These are phyloP conservation scores for Linnemannia exigua DNA, from an alignment of 192 early-diverging fungal species.

Conservation along the genomic window DNA sequence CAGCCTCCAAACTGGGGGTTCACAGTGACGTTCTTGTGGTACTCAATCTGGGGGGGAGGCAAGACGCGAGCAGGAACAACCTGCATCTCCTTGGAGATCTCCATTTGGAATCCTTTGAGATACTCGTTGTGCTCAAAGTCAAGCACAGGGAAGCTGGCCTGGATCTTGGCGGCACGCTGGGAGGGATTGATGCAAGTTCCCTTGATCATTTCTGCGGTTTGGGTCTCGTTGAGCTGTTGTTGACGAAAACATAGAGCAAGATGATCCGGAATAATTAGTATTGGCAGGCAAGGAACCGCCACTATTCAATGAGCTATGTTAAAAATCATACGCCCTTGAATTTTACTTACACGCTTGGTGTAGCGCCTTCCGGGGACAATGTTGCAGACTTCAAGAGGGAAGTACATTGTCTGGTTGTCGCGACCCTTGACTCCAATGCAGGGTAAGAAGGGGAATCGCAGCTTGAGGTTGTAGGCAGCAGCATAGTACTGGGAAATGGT, in stretches of 20 bases:
- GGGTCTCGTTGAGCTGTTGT: conserved; percentile 81
- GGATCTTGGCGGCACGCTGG: conserved; percentile 76
- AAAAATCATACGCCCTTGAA: conserved; percentile 67
- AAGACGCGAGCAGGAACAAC: conserved; percentile 82
- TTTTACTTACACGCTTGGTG: conserved; percentile 76
- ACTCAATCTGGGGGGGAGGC: conserved; percentile 75
- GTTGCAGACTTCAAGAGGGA: conserved; percentile 93
- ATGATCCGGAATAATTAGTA: neutral
- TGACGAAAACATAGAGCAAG: too few species aligned
- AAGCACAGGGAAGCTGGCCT: conserved; percentile 66
- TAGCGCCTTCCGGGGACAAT: conserved; percentile 86
- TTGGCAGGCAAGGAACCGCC: neutral
- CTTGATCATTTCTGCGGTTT: conserved; percentile 96
- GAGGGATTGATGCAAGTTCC: conserved; percentile 82
- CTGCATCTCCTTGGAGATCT: conserved; percentile 70
- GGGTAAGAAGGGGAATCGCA: conserved; percentile 86
- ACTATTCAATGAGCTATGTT: too few species aligned
- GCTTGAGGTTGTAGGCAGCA: conserved; percentile 74
- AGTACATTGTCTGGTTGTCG: conserved; percentile 50
- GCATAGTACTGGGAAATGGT: conserved; percentile 83
- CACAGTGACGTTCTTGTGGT: conserved; percentile 3
- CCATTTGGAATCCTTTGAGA: conserved; percentile 74
- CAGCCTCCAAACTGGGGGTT: conserved; percentile 25
- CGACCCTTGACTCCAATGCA: conserved; percentile 75
- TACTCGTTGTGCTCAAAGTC: conserved; percentile 72